A percentile compares a stretch with the other conserved stretches of the same genome.
Conservation (phyloP, 1,139 yeast species). For the Yamadazyma diddensiae region DNA sequence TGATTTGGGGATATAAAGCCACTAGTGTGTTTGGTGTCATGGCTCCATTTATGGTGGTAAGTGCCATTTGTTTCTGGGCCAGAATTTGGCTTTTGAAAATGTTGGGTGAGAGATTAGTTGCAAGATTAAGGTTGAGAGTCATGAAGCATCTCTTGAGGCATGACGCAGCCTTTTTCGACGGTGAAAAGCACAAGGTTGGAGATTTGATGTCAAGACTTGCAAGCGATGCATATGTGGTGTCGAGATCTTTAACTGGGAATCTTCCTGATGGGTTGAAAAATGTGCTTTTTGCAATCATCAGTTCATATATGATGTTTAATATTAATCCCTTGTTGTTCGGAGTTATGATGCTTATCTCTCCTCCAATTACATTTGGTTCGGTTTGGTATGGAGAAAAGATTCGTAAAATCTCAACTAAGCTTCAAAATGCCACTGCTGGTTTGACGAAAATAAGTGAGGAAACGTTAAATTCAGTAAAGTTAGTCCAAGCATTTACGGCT, state of each 20-base stretch:
- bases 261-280: constrained; percentile 50
- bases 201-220: constrained; percentile 52
- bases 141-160: constrained; percentile 51
- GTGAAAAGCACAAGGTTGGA: constrained; percentile 54
- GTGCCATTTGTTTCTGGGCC: constrained; percentile 51
- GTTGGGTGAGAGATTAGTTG: constrained; percentile 43
- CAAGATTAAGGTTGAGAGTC: constrained; percentile 45
- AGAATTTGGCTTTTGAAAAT: constrained; percentile 47
- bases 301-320: constrained; percentile 47
- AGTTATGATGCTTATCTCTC: constrained; percentile 50
- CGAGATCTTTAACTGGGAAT: constrained; percentile 43
- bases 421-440: constrained; percentile 49
- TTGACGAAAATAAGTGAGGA: constrained; percentile 47
- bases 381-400: constrained; percentile 51
- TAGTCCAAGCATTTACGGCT: constrained; percentile 47
- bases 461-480: constrained; percentile 41
- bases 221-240: constrained; percentile 54
- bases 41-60: constrained; percentile 46
- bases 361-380: constrained; percentile 52
- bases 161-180: constrained; percentile 50
- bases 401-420: constrained; percentile 38
- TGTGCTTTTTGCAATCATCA: constrained; percentile 41
- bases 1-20: constrained; percentile 48
- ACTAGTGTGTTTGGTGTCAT: constrained; percentile 40
- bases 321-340: constrained; percentile 47